Evolutionary conservation across 2,329 filamentous ascomycete species (phyloP).

Genomic region (Metarhizium robertsii): DNA sequence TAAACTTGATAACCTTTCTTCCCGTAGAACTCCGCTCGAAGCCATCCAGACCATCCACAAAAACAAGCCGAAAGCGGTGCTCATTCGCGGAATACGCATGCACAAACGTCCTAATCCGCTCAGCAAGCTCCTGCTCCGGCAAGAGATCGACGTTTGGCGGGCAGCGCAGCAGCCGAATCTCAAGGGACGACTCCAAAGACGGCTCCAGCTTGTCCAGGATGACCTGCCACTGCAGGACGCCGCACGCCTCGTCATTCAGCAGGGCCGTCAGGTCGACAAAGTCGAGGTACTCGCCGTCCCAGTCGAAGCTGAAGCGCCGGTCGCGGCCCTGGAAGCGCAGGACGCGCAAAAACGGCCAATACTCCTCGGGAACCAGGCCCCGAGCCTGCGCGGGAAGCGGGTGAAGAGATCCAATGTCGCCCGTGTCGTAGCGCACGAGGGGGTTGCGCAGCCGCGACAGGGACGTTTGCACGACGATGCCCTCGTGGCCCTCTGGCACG

Average conservation of each 20-base stretch:
- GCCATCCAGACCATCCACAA: conserved; percentile 23
- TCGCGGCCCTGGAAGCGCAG: conserved; percentile 32
- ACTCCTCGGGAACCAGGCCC: conserved; percentile 9
- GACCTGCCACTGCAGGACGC: conserved; percentile 33
- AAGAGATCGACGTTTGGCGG: background rate
- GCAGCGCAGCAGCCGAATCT: conserved; percentile 18
- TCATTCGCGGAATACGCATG: conserved; percentile 18
- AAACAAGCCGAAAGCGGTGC: conserved; percentile 21
- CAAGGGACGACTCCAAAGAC: conserved; percentile 13
- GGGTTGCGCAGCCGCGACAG: conserved; percentile 31
- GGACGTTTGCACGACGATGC: conserved; percentile 30
- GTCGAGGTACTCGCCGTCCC: conserved; percentile 28
- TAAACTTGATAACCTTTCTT: conserved; percentile 18
- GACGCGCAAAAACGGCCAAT: conserved; percentile 19
- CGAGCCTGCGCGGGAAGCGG: conserved; percentile 15
- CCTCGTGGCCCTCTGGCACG: conserved; percentile 22
- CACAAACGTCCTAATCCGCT: conserved; percentile 14
- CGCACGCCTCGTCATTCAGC: conserved; percentile 14
- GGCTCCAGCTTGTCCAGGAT: conserved; percentile 21
- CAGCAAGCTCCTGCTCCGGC: conserved; percentile 2
- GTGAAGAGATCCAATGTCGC: conserved; percentile 31
- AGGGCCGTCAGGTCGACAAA: conserved; percentile 19
- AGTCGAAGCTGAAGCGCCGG: conserved; percentile 31
- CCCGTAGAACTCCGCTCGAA: conserved; percentile 17
- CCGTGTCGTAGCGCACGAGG: conserved; percentile 31